Evolutionary conservation across 306 rosid species (phyloP).

Genomic region (Sophora flavescens): DNA sequence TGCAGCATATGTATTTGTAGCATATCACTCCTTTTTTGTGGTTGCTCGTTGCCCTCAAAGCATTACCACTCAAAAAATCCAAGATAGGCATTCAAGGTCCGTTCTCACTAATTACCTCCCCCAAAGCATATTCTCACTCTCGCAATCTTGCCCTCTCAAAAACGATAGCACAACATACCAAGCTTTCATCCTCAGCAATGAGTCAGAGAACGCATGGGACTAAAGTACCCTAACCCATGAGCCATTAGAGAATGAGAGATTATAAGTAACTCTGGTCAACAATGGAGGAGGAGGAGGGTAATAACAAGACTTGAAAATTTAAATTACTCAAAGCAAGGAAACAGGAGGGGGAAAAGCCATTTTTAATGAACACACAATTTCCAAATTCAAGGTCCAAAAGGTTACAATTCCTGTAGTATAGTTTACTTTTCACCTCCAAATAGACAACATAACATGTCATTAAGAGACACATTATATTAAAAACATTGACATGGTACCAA

Average conservation of each 20-base stretch:
- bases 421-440: neutral
- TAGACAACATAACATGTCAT: neutral
- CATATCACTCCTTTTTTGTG: neutral
- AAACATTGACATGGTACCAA: neutral
- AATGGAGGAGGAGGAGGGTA: conserved; percentile 19
- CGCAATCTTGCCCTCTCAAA: conserved; percentile 12
- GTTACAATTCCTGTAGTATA: neutral
- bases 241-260: neutral
- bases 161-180: conserved; percentile 6
- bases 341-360: neutral
- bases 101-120: neutral
- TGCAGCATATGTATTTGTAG: neutral
- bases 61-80: no score
- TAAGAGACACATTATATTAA: neutral
- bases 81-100: neutral
- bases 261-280: conserved; percentile 26
- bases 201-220: neutral
- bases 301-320: neutral
- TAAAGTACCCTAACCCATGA: neutral
- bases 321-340: neutral
- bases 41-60: conserved; percentile 1
- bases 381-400: conserved; percentile 28
- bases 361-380: conserved; percentile 13
- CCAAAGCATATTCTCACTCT: neutral
- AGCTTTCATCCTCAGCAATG: neutral